A percentile compares a stretch with the other conserved stretches of the same genome.
Evolutionary conservation across 139 green algal genomes (phyloP).

Genomic region (Chlorella sp.): DNA sequence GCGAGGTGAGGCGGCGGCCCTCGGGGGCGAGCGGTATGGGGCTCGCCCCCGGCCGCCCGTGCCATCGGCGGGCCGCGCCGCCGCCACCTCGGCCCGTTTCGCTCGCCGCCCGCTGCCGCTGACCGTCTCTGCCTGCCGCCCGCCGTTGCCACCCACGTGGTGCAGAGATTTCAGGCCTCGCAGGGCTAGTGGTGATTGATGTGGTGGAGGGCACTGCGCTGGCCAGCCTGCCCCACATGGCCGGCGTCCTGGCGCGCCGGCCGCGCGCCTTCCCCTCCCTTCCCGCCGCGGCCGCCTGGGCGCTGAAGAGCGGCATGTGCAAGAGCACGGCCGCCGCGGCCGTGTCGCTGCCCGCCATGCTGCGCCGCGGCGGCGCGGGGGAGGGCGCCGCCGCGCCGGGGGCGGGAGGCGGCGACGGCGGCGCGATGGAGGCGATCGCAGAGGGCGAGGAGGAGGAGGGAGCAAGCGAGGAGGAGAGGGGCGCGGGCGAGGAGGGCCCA

Average conservation of each 20-base stretch:
- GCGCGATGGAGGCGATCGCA: neutral
- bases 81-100: no score
- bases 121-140: no score
- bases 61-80: no score
- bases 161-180: constrained; percentile 48
- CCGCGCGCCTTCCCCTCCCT: constrained; percentile 53
- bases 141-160: no score
- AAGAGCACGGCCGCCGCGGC: constrained; percentile 34
- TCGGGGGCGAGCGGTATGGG: no score
- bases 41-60: no score
- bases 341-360: constrained; percentile 73
- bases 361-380: constrained; percentile 15
- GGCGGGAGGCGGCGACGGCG: neutral
- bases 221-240: constrained; percentile 81
- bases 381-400: neutral
- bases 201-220: constrained; percentile 91
- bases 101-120: no score
- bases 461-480: neutral
- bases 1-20: constrained; percentile 32
- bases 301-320: constrained; percentile 45
- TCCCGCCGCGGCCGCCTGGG: constrained; percentile 67
- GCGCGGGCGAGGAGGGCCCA: neutral
- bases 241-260: constrained; percentile 64
- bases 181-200: constrained; percentile 90
- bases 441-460: neutral